A percentile compares a stretch with the other conserved stretches of the same genome.
Evolutionary conservation across 768 basidiomycete genomes (phyloP).

Genomic region (Exidia glandulosa): DNA sequence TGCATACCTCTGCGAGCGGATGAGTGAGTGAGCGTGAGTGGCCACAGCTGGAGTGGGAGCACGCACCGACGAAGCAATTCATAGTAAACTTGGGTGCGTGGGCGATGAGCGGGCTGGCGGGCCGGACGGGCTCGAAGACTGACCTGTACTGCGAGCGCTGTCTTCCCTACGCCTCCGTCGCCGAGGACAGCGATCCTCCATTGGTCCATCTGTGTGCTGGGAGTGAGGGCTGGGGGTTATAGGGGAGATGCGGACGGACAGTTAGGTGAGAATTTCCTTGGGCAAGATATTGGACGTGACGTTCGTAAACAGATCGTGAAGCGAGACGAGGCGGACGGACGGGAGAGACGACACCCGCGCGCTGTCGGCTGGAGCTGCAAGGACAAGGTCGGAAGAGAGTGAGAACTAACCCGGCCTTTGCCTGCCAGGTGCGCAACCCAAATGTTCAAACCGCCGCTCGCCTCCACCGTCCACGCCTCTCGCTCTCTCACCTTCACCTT

Average conservation of each 20-base stretch:
- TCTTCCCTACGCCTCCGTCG: slow-evolving; percentile 97
- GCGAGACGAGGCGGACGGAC: background rate
- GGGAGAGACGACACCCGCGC: background rate
- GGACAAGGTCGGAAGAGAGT: background rate
- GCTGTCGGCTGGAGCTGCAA: background rate
- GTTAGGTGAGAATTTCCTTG: background rate
- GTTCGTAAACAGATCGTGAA: background rate
- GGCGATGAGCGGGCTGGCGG: background rate
- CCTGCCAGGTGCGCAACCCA: too few relatives aligned
- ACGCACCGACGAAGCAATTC: slow-evolving; percentile 90
- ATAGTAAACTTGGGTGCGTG: slow-evolving; percentile 64
- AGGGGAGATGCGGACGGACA: background rate
- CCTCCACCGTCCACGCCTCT: background rate
- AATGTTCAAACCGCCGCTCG: background rate
- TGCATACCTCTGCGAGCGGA: slow-evolving; percentile 40
- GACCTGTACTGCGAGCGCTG: slow-evolving; percentile 90
- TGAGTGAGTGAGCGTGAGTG: slow-evolving; percentile 1
- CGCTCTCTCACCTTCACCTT: background rate
- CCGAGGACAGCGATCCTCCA: slow-evolving; percentile 95
- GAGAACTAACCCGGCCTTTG: background rate
- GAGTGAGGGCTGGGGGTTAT: background rate
- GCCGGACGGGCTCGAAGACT: slow-evolving; percentile 17
- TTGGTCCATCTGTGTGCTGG: slow-evolving; percentile 53
- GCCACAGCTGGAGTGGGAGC: background rate
- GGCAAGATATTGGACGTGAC: background rate